These are phyloP conservation scores for Paecilomyces sp. DNA, from an alignment of 2,329 filamentous ascomycete species.

Conservation along the genomic window DNA sequence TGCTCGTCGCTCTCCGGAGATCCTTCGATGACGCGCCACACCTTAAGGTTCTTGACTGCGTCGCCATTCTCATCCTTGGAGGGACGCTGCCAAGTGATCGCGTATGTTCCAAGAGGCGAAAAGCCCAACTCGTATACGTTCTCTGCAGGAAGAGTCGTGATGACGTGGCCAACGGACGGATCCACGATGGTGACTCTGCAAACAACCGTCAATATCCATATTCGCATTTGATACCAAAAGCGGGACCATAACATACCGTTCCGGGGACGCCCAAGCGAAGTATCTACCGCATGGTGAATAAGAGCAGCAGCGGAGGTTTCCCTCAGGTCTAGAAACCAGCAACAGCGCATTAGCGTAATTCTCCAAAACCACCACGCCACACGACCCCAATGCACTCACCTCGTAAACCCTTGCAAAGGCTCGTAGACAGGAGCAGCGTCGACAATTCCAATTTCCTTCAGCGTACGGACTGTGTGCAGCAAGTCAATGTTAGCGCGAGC, in stretches of 20 bases:
- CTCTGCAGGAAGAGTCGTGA: constrained; percentile 67
- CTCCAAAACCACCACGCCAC: background rate
- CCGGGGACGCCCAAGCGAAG: constrained; percentile 88
- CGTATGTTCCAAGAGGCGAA: constrained; percentile 82
- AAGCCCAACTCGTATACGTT: constrained; percentile 94
- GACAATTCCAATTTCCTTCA: constrained; percentile 91
- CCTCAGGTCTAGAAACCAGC: constrained; percentile 62
- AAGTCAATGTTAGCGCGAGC: constrained; percentile 6
- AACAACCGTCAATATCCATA: background rate
- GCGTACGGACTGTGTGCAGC: constrained; percentile 63
- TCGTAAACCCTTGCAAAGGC: constrained; percentile 68
- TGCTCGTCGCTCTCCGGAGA: constrained; percentile 54
- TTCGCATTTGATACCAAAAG: background rate
- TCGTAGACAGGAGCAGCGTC: constrained; percentile 87
- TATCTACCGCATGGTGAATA: constrained; percentile 96
- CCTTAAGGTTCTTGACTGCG: constrained; percentile 91
- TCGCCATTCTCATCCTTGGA: constrained; percentile 89
- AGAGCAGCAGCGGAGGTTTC: constrained; percentile 86
- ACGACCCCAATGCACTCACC: constrained; percentile 30
- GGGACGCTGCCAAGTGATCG: constrained; percentile 95
- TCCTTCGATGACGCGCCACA: constrained; percentile 80
- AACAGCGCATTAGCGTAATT: constrained; percentile 9
- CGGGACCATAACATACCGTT: constrained; percentile 45
- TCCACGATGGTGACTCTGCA: constrained; percentile 73
- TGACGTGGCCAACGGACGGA: constrained; percentile 64